Conservation (phyloP, 768 basidiomycete species). For the Lentinula sp. region DNA sequence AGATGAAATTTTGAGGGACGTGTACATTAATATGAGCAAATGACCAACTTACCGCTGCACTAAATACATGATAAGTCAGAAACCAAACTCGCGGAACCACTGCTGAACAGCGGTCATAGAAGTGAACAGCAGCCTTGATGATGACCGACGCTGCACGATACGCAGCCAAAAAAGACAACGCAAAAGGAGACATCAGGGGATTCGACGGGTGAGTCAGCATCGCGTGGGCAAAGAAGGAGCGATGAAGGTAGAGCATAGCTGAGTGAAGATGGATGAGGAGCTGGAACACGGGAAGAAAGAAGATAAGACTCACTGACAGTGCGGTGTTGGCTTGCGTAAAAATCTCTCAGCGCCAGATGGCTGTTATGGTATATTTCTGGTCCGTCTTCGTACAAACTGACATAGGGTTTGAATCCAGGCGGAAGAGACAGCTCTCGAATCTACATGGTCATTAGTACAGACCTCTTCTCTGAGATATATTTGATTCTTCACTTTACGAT, state of each 20-base stretch:
- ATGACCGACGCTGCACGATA: conserved; percentile 46
- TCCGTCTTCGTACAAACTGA: conserved; percentile 37
- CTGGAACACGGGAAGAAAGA: not conserved
- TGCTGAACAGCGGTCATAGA: conserved; percentile 39
- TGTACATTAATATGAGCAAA: not conserved
- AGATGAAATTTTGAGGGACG: not conserved
- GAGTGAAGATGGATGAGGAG: not conserved
- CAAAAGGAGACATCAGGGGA: conserved; percentile 48
- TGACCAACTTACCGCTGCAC: conserved; percentile 10
- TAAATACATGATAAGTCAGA: conserved; percentile 40
- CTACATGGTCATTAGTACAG: not conserved
- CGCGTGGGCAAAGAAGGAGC: conserved; percentile 54
- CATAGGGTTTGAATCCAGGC: conserved; percentile 40
- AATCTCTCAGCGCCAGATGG: conserved; percentile 44
- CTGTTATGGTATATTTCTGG: conserved; percentile 42
- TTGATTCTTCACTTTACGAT: conserved; percentile 23
- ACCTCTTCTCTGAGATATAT: not conserved
- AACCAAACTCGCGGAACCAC: conserved; percentile 48
- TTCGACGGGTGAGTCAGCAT: conserved; percentile 48
- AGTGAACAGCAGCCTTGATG: conserved; percentile 42
- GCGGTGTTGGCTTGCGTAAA: conserved; percentile 50
- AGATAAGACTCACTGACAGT: conserved; percentile 44
- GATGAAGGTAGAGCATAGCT: conserved; percentile 51
- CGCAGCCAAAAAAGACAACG: conserved; percentile 50
- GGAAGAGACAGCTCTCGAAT: conserved; percentile 42